Evolutionary conservation across 2,329 filamentous ascomycete species (phyloP).

Genomic region (Pseudocercospora fijiensis): DNA sequence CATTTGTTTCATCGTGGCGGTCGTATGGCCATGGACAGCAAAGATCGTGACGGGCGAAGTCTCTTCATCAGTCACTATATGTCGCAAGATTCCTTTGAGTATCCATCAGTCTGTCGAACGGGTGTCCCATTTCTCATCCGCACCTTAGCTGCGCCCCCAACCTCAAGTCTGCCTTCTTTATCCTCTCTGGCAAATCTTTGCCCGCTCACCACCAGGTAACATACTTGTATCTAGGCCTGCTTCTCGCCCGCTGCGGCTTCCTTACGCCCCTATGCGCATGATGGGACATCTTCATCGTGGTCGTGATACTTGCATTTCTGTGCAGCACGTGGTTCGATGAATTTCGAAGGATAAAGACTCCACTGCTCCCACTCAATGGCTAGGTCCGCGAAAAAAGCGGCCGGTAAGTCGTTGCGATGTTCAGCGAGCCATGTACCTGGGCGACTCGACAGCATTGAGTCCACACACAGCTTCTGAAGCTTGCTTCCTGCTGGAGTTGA

Average conservation of each 20-base stretch:
- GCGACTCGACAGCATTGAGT: not conserved
- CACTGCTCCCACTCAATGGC: not conserved
- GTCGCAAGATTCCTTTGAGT: not conserved
- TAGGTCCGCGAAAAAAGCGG: not conserved
- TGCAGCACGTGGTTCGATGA: not conserved
- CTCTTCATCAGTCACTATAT: not conserved
- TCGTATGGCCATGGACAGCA: no score
- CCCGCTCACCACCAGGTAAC: no score
- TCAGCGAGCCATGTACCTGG: not conserved
- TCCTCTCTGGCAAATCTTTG: not conserved
- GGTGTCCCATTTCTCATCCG: no score
- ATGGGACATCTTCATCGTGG: not conserved
- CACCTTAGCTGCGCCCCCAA: not conserved
- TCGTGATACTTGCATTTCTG: not conserved
- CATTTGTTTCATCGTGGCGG: no score
- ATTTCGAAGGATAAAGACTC: not conserved
- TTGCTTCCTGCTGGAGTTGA: not conserved
- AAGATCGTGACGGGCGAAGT: not conserved
- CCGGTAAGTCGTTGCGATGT: not conserved
- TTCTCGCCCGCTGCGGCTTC: not conserved
- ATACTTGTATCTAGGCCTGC: not conserved
- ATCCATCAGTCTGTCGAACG: not conserved
- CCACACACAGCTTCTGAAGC: not conserved
- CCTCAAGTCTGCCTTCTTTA: not conserved
- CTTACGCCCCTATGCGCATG: not conserved